phyloP scores from a whole-genome alignment of 768 basidiomycete species.

The Tylopilus balloui region DNA sequence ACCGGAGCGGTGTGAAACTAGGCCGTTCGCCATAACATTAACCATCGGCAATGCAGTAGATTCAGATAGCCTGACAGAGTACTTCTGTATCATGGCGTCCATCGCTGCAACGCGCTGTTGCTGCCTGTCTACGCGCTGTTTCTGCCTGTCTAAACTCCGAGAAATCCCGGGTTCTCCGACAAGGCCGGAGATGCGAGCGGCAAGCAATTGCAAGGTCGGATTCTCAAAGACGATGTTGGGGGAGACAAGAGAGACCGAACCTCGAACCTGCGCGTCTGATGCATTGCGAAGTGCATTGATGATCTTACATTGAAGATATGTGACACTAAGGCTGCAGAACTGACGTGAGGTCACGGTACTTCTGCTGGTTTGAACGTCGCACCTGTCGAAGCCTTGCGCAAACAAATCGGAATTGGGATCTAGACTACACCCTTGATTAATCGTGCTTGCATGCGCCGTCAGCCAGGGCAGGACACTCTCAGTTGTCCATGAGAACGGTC shows the following conservation, averaged over 20 bases:
- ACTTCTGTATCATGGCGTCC: slow-evolving; percentile 21
- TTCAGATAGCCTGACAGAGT: not conserved
- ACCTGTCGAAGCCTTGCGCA: slow-evolving; percentile 1
- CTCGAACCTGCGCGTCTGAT: slow-evolving; percentile 6
- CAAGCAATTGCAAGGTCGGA: slow-evolving; percentile 31
- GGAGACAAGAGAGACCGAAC: slow-evolving; percentile 21
- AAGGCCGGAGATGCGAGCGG: slow-evolving; percentile 5
- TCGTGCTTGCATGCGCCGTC: not conserved
- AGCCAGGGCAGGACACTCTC: not conserved
- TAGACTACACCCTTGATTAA: not conserved
- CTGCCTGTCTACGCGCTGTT: not conserved
- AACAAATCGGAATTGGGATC: not conserved
- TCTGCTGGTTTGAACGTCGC: not conserved
- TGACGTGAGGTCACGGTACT: not conserved
- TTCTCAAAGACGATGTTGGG: slow-evolving; percentile 33
- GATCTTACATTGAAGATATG: slow-evolving; percentile 13
- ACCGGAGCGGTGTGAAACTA: not conserved
- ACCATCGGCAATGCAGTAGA: not conserved
- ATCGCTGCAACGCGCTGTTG: slow-evolving; percentile 18
- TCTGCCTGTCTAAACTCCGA: not conserved
- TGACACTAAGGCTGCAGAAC: slow-evolving; percentile 19
- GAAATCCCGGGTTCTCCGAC: not conserved
- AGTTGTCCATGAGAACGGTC: not conserved
- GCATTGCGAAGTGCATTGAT: slow-evolving; percentile 21
- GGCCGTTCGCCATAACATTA: not conserved